Evolutionary conservation across 768 basidiomycete genomes (phyloP).

Genomic region (Collybiopsis confluens): DNA sequence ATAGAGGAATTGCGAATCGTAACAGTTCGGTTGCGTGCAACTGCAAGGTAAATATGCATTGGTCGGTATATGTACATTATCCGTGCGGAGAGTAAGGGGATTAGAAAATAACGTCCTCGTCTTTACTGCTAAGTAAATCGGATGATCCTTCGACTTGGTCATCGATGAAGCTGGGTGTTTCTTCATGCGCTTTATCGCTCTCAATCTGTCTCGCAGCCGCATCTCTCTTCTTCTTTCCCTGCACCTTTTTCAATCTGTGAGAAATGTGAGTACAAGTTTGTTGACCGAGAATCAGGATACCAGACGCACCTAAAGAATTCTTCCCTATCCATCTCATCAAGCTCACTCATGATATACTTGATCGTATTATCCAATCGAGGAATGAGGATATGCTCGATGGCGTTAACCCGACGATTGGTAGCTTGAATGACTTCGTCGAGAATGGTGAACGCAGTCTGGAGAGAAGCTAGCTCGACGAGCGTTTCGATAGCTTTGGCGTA

Average conservation of each 20-base stretch:
- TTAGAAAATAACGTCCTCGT: conserved; percentile 92
- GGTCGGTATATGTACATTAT: background rate
- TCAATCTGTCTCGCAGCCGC: conserved; percentile 40
- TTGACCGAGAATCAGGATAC: background rate
- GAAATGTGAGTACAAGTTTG: background rate
- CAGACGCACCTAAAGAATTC: conserved; percentile 77
- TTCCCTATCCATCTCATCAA: conserved; percentile 98
- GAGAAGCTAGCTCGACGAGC: conserved; percentile 91
- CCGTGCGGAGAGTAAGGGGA: background rate
- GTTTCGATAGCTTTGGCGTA: conserved; percentile 98
- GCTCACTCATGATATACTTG: conserved; percentile 94
- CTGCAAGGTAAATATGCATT: background rate
- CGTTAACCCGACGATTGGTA: conserved; percentile 98
- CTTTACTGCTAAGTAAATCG: conserved; percentile 81
- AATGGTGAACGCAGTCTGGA: conserved; percentile 97
- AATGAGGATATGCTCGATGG: conserved; percentile 96
- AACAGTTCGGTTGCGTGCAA: too few species aligned
- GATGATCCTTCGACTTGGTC: conserved; percentile 35
- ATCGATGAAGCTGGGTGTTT: conserved; percentile 20
- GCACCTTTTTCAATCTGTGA: conserved; percentile 88
- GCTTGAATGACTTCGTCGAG: conserved; percentile 98
- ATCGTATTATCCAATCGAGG: conserved; percentile 96
- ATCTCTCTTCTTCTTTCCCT: conserved; percentile 93
- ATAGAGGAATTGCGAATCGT: conserved; percentile 12
- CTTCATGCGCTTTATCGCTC: conserved; percentile 25